Evolutionary conservation across 208 protist genomes (phyloP).

Genomic region (Novymonas esmeraldas): DNA sequence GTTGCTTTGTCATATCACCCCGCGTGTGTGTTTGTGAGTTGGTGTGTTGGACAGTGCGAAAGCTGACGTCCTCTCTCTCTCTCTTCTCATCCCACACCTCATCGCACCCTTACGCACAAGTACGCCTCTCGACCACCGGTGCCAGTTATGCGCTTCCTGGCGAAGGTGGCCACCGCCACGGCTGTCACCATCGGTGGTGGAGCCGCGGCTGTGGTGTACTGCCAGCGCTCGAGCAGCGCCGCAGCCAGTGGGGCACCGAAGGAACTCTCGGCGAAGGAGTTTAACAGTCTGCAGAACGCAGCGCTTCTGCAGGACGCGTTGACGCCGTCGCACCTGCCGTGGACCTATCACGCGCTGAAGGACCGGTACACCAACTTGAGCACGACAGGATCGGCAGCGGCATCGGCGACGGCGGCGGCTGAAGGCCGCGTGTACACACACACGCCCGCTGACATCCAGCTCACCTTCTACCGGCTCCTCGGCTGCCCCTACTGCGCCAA

Average conservation of each 20-base stretch:
- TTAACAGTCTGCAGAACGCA: constrained; percentile 68
- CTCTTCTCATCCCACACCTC: no score
- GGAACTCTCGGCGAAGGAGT: constrained; percentile 55
- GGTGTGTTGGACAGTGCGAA: no score
- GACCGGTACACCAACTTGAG: constrained; percentile 10
- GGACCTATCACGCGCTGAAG: constrained; percentile 35
- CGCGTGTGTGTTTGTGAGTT: no score
- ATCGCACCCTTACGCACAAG: no score
- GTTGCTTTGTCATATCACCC: no score
- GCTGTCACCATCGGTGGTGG: constrained; percentile 14
- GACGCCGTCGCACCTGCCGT: constrained; percentile 48
- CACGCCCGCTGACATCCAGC: constrained; percentile 35
- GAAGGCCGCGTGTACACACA: constrained; percentile 10
- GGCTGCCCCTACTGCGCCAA: constrained; percentile 90
- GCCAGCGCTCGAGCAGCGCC: constrained; percentile 8
- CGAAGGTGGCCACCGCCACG: constrained; percentile 20
- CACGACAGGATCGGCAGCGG: neutral
- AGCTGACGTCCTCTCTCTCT: no score
- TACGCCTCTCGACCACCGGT: neutral
- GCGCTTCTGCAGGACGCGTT: constrained; percentile 47
- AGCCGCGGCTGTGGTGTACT: constrained; percentile 14
- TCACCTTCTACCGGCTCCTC: constrained; percentile 73
- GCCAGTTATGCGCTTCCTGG: constrained; percentile 24
- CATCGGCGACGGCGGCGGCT: neutral
- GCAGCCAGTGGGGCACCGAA: constrained; percentile 4